Percentiles rank a stretch among this genome's conserved stretches.
These are phyloP conservation scores for Trichomonas tenax DNA, from an alignment of 208 protist species.

Conservation along the genomic window DNA sequence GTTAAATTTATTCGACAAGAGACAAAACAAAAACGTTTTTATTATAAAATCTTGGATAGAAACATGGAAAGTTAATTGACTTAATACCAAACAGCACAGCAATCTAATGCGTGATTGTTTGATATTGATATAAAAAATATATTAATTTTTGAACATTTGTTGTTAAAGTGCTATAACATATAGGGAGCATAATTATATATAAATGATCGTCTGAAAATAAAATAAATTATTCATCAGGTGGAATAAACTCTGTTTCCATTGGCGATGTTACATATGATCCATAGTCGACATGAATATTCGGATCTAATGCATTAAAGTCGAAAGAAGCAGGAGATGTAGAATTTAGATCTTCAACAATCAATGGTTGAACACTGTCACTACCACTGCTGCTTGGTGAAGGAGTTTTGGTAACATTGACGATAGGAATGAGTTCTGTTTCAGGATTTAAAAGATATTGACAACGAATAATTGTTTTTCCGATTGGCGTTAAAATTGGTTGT, in stretches of 20 bases:
- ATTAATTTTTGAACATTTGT: no score
- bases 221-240: background rate
- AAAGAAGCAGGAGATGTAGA: background rate
- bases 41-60: no score
- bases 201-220: no score
- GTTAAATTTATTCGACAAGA: no score
- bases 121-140: no score
- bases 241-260: background rate
- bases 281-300: background rate
- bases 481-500: background rate
- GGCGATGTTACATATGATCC: background rate
- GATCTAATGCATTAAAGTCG: background rate
- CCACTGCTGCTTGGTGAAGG: background rate
- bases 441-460: background rate
- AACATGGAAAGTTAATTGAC: no score
- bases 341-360: background rate
- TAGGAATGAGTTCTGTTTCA: background rate
- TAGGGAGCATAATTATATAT: no score
- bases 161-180: no score
- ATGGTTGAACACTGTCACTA: background rate
- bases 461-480: background rate
- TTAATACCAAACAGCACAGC: no score
- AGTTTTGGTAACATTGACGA: background rate
- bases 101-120: no score
- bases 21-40: no score